Conservation (phyloP, 768 basidiomycete species). For the Trametes elegans region DNA sequence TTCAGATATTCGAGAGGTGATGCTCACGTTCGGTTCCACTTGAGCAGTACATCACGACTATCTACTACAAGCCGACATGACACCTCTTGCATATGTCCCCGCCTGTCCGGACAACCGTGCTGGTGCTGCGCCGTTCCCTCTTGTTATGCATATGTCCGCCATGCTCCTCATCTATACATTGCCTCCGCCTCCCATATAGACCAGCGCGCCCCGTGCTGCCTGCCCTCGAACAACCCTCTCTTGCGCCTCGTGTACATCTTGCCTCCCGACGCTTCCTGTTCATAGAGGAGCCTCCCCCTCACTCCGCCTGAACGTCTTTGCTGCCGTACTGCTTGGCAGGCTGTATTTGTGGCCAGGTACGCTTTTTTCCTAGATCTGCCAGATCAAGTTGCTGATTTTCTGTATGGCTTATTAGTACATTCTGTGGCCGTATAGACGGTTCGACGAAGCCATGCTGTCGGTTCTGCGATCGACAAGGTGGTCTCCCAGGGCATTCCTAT, state of each 20-base stretch:
- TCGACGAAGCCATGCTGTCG: background rate
- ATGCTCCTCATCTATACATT: conserved; percentile 5
- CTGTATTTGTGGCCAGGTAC: background rate
- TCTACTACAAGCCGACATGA: conserved; percentile 75
- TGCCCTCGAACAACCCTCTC: background rate
- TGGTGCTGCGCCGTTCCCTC: background rate
- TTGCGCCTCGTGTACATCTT: background rate
- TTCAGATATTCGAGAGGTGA: background rate
- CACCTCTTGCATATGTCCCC: background rate
- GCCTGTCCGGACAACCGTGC: too few species aligned
- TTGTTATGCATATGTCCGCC: too few species aligned
- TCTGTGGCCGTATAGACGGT: too few species aligned
- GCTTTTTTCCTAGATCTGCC: too few species aligned
- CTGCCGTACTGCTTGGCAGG: background rate
- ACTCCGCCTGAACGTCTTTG: background rate
- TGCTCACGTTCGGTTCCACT: conserved; percentile 19
- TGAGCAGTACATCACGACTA: conserved; percentile 78
- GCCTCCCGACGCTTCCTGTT: background rate
- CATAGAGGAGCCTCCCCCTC: background rate
- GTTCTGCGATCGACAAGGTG: background rate
- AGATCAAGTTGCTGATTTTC: too few species aligned
- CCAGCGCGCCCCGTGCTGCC: background rate
- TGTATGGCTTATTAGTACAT: too few species aligned
- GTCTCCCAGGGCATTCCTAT: background rate
- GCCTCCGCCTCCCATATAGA: background rate